phyloP scores from a whole-genome alignment of 2,329 filamentous ascomycete species.

The Trichoderma arundinaceum region DNA sequence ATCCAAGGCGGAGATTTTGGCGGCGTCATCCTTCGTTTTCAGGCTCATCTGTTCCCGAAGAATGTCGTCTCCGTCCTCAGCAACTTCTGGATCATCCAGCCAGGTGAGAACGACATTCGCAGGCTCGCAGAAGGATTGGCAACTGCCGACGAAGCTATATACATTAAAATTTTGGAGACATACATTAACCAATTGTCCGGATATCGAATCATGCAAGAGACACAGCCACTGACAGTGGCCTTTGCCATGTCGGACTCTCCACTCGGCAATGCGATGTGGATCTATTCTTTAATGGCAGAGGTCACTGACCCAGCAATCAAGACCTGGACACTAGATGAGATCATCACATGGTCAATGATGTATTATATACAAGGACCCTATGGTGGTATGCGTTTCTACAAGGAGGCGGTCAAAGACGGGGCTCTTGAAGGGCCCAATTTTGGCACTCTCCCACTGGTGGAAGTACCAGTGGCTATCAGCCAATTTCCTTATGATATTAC shows the following conservation, averaged over 20 bases:
- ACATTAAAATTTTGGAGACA: neutral
- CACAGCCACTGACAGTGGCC: slow-evolving; percentile 3
- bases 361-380: slow-evolving; percentile 19
- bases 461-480: slow-evolving; percentile 4
- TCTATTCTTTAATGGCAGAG: neutral
- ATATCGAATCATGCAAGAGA: neutral
- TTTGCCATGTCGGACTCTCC: slow-evolving; percentile 13
- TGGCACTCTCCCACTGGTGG: neutral
- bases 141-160: neutral
- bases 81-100: slow-evolving; percentile 15
- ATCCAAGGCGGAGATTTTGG: slow-evolving; percentile 14
- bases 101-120: neutral
- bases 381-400: slow-evolving; percentile 15
- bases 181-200: slow-evolving; percentile 4
- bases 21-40: slow-evolving; percentile 4
- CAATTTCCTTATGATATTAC: slow-evolving; percentile 20
- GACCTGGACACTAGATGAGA: neutral
- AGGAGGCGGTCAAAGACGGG: neutral
- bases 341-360: slow-evolving; percentile 19
- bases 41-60: neutral
- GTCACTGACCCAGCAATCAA: neutral
- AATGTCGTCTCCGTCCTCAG: neutral
- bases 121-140: neutral
- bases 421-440: neutral
- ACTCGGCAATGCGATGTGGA: slow-evolving; percentile 3